Evolutionary conservation across 331 rosid species (phyloP).

Genomic region (Prunus yedoensis): DNA sequence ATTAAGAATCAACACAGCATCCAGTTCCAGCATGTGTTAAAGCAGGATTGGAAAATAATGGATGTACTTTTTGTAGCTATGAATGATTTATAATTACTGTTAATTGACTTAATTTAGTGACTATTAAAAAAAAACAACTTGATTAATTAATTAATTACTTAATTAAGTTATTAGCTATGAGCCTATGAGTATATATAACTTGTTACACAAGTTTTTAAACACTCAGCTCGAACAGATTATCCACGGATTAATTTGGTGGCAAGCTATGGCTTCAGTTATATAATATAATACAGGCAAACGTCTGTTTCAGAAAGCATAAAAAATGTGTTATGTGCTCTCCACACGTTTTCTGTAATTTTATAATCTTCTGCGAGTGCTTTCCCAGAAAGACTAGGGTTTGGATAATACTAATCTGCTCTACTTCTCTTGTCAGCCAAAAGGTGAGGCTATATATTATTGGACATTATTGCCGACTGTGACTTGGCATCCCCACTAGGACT

Average conservation of each 20-base stretch:
- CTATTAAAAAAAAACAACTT: no score
- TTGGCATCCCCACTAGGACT: no score
- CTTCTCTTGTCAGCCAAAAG: background rate
- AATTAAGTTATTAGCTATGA: no score
- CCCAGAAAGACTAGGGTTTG: slow-evolving; percentile 12
- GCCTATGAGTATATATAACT: no score
- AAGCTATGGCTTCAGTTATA: background rate
- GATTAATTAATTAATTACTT: no score
- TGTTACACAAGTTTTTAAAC: no score
- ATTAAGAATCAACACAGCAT: no score
- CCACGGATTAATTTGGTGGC: background rate
- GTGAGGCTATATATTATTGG: background rate
- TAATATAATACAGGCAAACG: background rate
- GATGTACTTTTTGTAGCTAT: no score
- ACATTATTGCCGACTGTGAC: background rate
- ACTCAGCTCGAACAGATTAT: background rate
- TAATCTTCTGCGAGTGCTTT: background rate
- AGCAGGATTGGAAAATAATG: no score
- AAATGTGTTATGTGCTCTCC: background rate
- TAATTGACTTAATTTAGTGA: no score
- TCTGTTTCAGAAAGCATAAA: background rate
- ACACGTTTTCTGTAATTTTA: background rate
- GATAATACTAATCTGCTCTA: background rate
- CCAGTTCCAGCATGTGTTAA: no score
- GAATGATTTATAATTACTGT: no score